Percentiles rank a stretch among this genome's conserved stretches.
These are phyloP conservation scores for Mycena floridula DNA, from an alignment of 768 basidiomycete species.

Conservation along the genomic window DNA sequence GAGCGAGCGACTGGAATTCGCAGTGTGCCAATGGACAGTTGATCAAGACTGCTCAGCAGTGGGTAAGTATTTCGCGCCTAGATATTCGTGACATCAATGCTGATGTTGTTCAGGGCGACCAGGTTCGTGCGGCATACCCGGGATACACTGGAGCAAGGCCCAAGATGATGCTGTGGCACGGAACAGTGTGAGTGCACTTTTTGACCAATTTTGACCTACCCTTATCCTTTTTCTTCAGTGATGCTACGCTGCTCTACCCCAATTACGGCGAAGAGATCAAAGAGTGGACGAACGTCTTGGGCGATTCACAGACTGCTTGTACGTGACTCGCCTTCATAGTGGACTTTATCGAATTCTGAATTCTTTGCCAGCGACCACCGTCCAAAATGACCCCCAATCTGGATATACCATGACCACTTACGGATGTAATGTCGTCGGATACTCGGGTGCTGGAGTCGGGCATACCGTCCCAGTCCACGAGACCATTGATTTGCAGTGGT, in stretches of 20 bases:
- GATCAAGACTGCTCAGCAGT: constrained; percentile 39
- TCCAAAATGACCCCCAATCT: constrained; percentile 33
- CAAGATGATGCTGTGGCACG: constrained; percentile 50
- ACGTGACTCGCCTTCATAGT: too few species aligned
- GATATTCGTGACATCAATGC: not conserved
- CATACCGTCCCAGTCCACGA: constrained; percentile 49
- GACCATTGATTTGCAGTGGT: constrained; percentile 39
- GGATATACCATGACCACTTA: constrained; percentile 44
- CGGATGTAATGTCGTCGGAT: constrained; percentile 36
- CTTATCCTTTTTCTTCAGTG: constrained; percentile 20
- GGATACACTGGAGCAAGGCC: constrained; percentile 46
- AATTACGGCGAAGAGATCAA: constrained; percentile 49
- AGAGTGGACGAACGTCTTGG: constrained; percentile 53
- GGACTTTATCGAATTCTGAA: too few species aligned
- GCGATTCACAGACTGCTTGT: constrained; percentile 35
- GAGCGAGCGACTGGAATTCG: constrained; percentile 40
- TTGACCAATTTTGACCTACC: not conserved
- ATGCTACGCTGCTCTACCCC: constrained; percentile 42
- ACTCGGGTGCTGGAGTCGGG: constrained; percentile 38
- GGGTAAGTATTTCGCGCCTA: constrained; percentile 29
- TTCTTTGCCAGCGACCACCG: constrained; percentile 26
- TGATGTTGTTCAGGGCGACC: constrained; percentile 27
- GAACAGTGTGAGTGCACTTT: constrained; percentile 28
- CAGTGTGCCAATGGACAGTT: constrained; percentile 38
- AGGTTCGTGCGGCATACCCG: constrained; percentile 40